Conservation (phyloP, 495 filamentous ascomycete species). For the Penicillium taxi region DNA sequence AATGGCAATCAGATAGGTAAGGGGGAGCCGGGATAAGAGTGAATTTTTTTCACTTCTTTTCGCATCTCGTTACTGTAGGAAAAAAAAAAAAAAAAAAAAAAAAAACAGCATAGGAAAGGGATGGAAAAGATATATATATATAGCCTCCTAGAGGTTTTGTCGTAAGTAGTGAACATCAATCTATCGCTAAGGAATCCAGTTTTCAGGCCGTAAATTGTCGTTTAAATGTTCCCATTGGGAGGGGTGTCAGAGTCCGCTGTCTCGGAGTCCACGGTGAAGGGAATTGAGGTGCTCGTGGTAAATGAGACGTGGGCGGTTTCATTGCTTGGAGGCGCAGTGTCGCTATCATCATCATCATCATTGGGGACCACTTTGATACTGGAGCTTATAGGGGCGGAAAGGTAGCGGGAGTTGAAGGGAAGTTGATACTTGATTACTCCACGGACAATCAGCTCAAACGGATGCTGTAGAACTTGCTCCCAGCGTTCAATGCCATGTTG, state of each 20-base stretch:
- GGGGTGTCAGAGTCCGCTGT: constrained; percentile 3
- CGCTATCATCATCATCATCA: constrained; percentile 21
- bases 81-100: no score
- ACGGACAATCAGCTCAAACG: constrained; percentile 84
- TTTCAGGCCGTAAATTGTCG: constrained; percentile 25
- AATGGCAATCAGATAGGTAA: no score
- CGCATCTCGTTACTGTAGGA: no score
- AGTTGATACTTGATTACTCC: constrained; percentile 85
- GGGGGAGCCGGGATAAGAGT: no score
- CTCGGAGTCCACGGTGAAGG: constrained; percentile 6
- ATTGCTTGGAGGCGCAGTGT: constrained; percentile 16
- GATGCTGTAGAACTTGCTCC: constrained; percentile 82
- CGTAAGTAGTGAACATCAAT: constrained; percentile 22
- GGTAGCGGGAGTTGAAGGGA: constrained; percentile 64
- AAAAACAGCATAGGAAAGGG: no score
- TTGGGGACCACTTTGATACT: constrained; percentile 46
- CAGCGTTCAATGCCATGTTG: constrained; percentile 80
- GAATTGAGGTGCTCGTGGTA: constrained; percentile 1
- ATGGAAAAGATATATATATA: no score
- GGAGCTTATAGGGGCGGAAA: constrained; percentile 46
- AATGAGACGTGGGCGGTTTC: constrained; percentile 21
- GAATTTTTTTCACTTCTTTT: no score
- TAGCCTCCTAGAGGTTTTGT: no score
- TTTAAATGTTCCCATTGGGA: constrained; percentile 10
- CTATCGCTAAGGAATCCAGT: constrained; percentile 20